A percentile compares a stretch with the other conserved stretches of the same genome.
These are phyloP conservation scores for Amauroascus niger DNA, from an alignment of 2,329 filamentous ascomycete species.

Conservation along the genomic window DNA sequence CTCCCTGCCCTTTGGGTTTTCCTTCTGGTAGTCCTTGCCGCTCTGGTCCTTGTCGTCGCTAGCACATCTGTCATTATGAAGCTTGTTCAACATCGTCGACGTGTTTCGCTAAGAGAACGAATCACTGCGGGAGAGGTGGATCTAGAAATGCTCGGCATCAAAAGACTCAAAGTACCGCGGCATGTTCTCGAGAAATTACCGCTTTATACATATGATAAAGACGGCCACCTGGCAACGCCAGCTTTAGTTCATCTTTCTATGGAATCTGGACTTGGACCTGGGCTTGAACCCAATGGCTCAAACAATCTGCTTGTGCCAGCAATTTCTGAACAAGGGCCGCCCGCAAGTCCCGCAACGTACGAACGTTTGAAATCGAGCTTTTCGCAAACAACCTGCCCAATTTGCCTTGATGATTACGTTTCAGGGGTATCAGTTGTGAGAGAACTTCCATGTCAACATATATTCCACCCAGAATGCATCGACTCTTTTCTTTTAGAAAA, in stretches of 20 bases:
- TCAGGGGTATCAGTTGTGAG: constrained; percentile 62
- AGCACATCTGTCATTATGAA: constrained; percentile 65
- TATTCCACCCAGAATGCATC: constrained; percentile 88
- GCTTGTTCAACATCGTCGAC: constrained; percentile 60
- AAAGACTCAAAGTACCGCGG: constrained; percentile 65
- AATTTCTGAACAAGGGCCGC: background rate
- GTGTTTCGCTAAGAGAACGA: constrained; percentile 57
- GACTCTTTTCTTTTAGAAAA: constrained; percentile 69
- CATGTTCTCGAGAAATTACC: constrained; percentile 64
- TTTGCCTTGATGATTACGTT: constrained; percentile 75
- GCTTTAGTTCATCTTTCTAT: background rate
- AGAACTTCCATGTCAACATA: constrained; percentile 80
- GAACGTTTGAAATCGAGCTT: constrained; percentile 9
- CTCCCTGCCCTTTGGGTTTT: constrained; percentile 77
- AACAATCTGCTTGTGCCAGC: background rate
- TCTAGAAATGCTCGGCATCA: constrained; percentile 76
- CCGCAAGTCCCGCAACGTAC: background rate
- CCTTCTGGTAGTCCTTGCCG: constrained; percentile 56
- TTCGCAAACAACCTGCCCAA: constrained; percentile 75
- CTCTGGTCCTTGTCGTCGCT: constrained; percentile 59
- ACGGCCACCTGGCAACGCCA: constrained; percentile 1
- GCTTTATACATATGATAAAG: constrained; percentile 59
- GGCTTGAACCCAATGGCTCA: background rate
- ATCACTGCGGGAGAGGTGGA: constrained; percentile 73
- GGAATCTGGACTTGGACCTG: background rate